Evolutionary conservation across 1,284 basidiomycete species (phyloP).

Genomic region (Mycena sp.): DNA sequence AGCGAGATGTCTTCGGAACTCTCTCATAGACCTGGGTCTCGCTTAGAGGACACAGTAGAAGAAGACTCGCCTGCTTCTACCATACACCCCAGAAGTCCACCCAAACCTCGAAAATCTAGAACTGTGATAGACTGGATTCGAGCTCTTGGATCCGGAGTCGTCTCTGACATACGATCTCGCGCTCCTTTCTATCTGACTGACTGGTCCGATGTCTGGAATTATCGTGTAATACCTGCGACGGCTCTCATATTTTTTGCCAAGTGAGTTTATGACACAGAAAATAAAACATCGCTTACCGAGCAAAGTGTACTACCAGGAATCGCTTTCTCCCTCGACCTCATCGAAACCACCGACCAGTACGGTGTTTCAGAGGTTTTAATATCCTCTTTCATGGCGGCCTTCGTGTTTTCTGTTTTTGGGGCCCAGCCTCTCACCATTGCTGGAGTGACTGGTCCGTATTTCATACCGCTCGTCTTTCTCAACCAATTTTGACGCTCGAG

Average conservation of each 20-base stretch:
- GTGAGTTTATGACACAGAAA: slow-evolving; percentile 52
- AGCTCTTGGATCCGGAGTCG: slow-evolving; percentile 76
- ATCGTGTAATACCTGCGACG: slow-evolving; percentile 82
- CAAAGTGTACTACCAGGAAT: slow-evolving; percentile 86
- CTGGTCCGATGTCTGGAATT: slow-evolving; percentile 92
- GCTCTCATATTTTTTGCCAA: slow-evolving; percentile 86
- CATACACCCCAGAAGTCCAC: slow-evolving; percentile 27
- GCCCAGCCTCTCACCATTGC: slow-evolving; percentile 94
- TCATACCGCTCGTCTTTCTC: slow-evolving; percentile 4
- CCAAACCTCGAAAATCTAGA: slow-evolving; percentile 27
- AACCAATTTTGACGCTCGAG: slow-evolving; percentile 13
- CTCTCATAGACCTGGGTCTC: slow-evolving; percentile 26
- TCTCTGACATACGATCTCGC: slow-evolving; percentile 80
- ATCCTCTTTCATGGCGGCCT: slow-evolving; percentile 89
- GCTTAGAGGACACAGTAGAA: background rate
- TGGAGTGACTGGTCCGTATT: slow-evolving; percentile 84
- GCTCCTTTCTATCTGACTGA: slow-evolving; percentile 87
- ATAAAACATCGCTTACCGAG: slow-evolving; percentile 14
- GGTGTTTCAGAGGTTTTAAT: slow-evolving; percentile 89
- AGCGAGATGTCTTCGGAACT: slow-evolving; percentile 31
- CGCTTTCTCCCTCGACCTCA: slow-evolving; percentile 93
- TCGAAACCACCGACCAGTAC: slow-evolving; percentile 91
- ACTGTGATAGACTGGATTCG: slow-evolving; percentile 32
- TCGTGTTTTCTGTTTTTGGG: slow-evolving; percentile 91
- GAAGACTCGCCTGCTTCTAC: slow-evolving; percentile 27